Evolutionary conservation across 2,329 filamentous ascomycete genomes (phyloP), one percentile per base, ranked within the genome.

Genomic region (Pestalotiopsis fici): DNA sequence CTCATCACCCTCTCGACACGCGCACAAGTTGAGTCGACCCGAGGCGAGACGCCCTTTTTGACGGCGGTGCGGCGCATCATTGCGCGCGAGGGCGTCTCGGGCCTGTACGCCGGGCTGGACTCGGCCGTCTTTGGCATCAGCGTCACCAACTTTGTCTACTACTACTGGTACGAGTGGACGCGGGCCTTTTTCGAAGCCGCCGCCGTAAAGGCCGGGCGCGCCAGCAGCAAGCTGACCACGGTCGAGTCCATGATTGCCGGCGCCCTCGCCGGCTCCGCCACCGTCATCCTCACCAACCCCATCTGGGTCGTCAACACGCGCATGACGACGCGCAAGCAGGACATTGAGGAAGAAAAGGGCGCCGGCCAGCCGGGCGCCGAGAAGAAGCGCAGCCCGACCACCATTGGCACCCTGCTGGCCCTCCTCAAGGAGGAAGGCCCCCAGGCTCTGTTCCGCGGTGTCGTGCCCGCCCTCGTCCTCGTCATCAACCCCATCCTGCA

Each of bases 91-190:
- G 96, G 96, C 74, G 83, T 98, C 66, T 84, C 88, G 2, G 96
- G 96, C 37, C 89, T 99, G 43, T 99, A 98, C 79, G 91, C 96
- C 6, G 96, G 96, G 55, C 89, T 99, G 68, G 94, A 97, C 80
- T 97, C 93, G 70, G 96, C 96, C 64, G 86, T 99, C 59, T 98
- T 99, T 80, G 96, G 96, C 79, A 98, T 99, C 84, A 96, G 93
- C 80, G 91, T 99, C 74, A 99, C 96, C 75, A 99, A 99, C 85
- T 99, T 99, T 79, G 95, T 99, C 60, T 99, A 99, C 87, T 99
- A 99, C 84, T 99, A 98, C 86, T 99, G 93, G 95, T 99, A 98
- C 82, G 96, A 99, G 84, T 99, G 94, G 93, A 96, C 94, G 70
- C 91, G 95, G 68, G 87, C 91, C 63, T 92, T 92, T 78, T 98